Evolutionary conservation across 495 filamentous ascomycete species (phyloP).

Genomic region (Penicillium pancosmium): DNA sequence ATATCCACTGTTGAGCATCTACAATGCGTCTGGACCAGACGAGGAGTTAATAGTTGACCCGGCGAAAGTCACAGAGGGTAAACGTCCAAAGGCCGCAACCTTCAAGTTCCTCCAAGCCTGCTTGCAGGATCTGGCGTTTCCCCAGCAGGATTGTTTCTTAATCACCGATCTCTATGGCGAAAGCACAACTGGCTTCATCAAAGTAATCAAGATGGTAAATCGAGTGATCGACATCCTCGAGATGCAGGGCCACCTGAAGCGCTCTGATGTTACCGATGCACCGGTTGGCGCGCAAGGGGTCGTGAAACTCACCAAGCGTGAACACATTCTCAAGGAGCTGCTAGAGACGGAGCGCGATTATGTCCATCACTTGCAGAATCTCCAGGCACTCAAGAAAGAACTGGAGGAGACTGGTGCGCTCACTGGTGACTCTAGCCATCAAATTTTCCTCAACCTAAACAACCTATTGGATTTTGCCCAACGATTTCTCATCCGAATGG

Average conservation of each 20-base stretch:
- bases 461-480: conserved; percentile 92
- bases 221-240: conserved; percentile 86
- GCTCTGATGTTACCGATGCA: conserved; percentile 46
- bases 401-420: conserved; percentile 86
- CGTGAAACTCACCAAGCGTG: conserved; percentile 71
- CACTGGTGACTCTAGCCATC: conserved; percentile 86
- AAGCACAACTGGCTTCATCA: conserved; percentile 96
- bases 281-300: conserved; percentile 44
- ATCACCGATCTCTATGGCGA: conserved; percentile 89
- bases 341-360: conserved; percentile 96
- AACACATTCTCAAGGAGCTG: conserved; percentile 87
- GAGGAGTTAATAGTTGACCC: conserved; percentile 66
- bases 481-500: conserved; percentile 90
- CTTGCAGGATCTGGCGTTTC: conserved; percentile 71
- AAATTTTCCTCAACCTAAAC: conserved; percentile 96
- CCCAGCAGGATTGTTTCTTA: conserved; percentile 82
- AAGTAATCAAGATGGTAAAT: conserved; percentile 86
- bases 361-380: conserved; percentile 94
- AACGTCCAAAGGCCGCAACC: conserved; percentile 68
- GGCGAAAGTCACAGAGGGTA: conserved; percentile 59
- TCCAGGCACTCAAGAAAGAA: conserved; percentile 89
- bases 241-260: conserved; percentile 67
- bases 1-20: conserved; percentile 83
- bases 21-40: conserved; percentile 75
- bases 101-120: conserved; percentile 74